Evolutionary conservation across 2,329 filamentous ascomycete species (phyloP).

Genomic region (Trichoderma arundinaceum): DNA sequence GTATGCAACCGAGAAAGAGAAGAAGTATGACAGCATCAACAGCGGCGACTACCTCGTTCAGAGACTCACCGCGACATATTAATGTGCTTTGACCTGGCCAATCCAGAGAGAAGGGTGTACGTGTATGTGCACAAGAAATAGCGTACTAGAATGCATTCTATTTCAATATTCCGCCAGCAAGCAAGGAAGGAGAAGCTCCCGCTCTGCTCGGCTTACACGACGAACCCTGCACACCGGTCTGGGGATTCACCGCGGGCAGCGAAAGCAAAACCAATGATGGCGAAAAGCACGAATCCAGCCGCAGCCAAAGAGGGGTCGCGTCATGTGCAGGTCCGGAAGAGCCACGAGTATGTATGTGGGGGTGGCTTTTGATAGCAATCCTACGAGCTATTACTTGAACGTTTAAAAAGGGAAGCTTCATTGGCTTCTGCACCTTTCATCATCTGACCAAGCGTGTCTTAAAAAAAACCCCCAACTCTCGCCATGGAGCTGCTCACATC

Average conservation of each 20-base stretch:
- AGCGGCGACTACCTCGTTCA: constrained; percentile 82
- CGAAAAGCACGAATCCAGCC: constrained; percentile 15
- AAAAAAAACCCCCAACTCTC: not conserved
- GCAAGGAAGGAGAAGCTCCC: not conserved
- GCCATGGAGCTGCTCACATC: not conserved
- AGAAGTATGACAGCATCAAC: constrained; percentile 80
- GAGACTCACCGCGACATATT: constrained; percentile 76
- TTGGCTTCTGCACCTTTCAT: not conserved
- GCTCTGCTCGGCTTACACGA: not conserved
- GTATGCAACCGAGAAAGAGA: constrained; percentile 65
- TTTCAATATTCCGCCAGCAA: not conserved
- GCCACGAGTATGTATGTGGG: constrained; percentile 21
- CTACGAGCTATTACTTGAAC: constrained; percentile 1
- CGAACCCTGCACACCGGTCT: constrained; percentile 3
- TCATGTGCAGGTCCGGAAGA: constrained; percentile 23
- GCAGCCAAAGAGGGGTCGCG: constrained; percentile 7
- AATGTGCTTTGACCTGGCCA: not conserved
- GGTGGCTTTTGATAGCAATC: constrained; percentile 22
- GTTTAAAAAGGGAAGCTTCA: not conserved
- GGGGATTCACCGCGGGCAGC: not conserved
- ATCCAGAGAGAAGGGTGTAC: not conserved
- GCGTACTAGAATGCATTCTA: not conserved
- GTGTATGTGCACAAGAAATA: not conserved
- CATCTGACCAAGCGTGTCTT: constrained; percentile 1
- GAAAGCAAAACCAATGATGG: not conserved